A percentile compares a stretch with the other conserved stretches of the same genome.
Conservation (phyloP, 2,329 filamentous ascomycete genomes). For the Fusarium chuoi region DNA sequence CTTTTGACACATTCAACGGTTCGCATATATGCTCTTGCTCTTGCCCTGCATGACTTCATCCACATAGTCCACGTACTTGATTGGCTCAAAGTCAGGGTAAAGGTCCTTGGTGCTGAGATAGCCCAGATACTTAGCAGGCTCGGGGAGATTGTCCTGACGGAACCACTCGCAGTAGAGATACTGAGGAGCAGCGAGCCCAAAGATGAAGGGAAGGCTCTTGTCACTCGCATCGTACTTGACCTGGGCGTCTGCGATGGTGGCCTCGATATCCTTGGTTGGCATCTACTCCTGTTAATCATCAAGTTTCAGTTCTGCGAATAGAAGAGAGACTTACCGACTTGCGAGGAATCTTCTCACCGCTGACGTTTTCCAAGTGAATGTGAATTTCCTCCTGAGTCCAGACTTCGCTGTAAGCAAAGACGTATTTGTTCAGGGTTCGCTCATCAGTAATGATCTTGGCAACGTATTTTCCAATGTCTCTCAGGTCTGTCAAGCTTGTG, state of each 20-base stretch:
- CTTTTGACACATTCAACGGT: neutral
- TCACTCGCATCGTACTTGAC: neutral
- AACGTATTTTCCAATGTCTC: slow-evolving; percentile 64
- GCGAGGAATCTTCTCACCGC: slow-evolving; percentile 57
- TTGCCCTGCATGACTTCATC: slow-evolving; percentile 20
- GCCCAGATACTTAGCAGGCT: slow-evolving; percentile 19
- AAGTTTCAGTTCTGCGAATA: fast-evolving
- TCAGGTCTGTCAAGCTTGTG: slow-evolving; percentile 57
- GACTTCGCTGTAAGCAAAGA: slow-evolving; percentile 61
- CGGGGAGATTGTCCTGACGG: slow-evolving; percentile 30
- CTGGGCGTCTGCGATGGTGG: slow-evolving; percentile 1
- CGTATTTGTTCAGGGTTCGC: slow-evolving; percentile 63
- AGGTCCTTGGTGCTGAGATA: slow-evolving; percentile 29
- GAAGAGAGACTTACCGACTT: slow-evolving; percentile 9
- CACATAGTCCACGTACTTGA: slow-evolving; percentile 25
- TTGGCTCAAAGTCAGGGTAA: slow-evolving; percentile 25
- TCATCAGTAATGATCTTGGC: slow-evolving; percentile 62
- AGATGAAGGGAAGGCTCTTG: slow-evolving; percentile 1
- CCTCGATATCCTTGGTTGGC: slow-evolving; percentile 8
- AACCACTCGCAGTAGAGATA: slow-evolving; percentile 32
- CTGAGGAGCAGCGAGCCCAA: slow-evolving; percentile 8
- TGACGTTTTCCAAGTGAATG: slow-evolving; percentile 56
- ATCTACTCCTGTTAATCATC: slow-evolving; percentile 8
- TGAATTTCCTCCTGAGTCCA: slow-evolving; percentile 59
- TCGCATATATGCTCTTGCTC: slow-evolving; percentile 11